A percentile compares a stretch with the other conserved stretches of the same genome.
Conservation (phyloP, 352 stramenopile species). For the Saprolegnia diclina region DNA sequence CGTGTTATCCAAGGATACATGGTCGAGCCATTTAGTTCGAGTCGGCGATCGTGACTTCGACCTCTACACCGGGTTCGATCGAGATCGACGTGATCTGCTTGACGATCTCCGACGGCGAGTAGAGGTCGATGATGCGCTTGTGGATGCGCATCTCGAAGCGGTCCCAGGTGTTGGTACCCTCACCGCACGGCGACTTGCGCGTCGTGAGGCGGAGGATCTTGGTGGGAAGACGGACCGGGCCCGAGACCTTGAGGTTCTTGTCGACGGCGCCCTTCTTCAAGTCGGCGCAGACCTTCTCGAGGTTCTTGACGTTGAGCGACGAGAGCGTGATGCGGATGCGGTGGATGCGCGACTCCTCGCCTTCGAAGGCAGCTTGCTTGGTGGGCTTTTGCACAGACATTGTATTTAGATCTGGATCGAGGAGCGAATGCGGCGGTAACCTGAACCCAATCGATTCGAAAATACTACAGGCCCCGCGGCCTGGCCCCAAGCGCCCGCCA, state of each 20-base stretch:
- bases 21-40: slow-evolving; percentile 49
- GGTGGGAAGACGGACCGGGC: slow-evolving; percentile 97
- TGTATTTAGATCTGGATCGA: slow-evolving; percentile 60
- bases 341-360: slow-evolving; percentile 85
- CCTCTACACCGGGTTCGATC: slow-evolving; percentile 98
- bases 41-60: slow-evolving; percentile 97
- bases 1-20: not conserved
- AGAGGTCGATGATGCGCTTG: slow-evolving; percentile 99
- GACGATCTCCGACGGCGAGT: slow-evolving; percentile 97
- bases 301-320: slow-evolving; percentile 98
- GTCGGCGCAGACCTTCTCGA: slow-evolving; percentile 99
- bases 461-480: not conserved
- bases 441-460: slow-evolving; percentile 78
- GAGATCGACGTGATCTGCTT: slow-evolving; percentile 99
- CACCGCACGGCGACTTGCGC: slow-evolving; percentile 97
- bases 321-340: slow-evolving; percentile 99
- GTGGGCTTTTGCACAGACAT: slow-evolving; percentile 71
- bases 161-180: slow-evolving; percentile 99
- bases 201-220: slow-evolving; percentile 98
- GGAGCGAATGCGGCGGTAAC: slow-evolving; percentile 83
- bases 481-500: not conserved
- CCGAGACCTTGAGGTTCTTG: slow-evolving; percentile 98
- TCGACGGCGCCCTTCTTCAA: slow-evolving; percentile 97
- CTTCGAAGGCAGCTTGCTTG: slow-evolving; percentile 83
- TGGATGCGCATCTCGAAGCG: slow-evolving; percentile 98